Evolutionary conservation across 2,329 filamentous ascomycete species (phyloP).

Genomic region (Colletotrichum horii): DNA sequence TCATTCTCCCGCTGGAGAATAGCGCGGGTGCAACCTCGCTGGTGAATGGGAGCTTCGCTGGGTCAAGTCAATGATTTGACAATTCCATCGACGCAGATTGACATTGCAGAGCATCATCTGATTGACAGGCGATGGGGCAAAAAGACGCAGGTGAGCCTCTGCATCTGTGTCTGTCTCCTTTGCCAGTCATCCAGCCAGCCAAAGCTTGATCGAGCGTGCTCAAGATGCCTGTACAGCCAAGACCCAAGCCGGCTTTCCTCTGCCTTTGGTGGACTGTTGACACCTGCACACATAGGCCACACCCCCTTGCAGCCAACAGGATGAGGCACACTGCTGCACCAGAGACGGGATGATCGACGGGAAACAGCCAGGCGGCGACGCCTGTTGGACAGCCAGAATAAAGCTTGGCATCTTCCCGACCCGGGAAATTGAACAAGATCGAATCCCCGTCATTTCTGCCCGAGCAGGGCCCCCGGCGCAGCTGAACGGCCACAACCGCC

Average conservation of each 20-base stretch:
- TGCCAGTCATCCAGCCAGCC: not conserved
- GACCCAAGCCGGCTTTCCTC: slow-evolving; percentile 2
- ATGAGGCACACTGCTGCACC: slow-evolving; percentile 1
- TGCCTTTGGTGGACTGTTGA: not conserved
- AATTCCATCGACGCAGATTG: not conserved
- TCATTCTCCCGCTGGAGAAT: slow-evolving; percentile 22
- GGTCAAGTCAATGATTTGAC: slow-evolving; percentile 2
- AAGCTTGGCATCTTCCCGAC: slow-evolving; percentile 15
- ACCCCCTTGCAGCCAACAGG: slow-evolving; percentile 19
- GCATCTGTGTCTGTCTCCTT: not conserved
- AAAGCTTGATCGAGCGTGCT: not conserved
- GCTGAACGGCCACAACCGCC: slow-evolving; percentile 2
- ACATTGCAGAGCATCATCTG: not conserved
- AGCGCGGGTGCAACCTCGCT: slow-evolving; percentile 19
- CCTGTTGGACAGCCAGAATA: slow-evolving; percentile 12
- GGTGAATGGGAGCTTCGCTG: slow-evolving; percentile 7
- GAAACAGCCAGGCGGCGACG: slow-evolving; percentile 19
- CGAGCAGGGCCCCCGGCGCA: not conserved
- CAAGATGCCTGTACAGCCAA: not conserved
- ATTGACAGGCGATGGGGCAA: not conserved
- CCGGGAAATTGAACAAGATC: slow-evolving; percentile 15
- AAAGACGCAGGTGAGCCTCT: not conserved
- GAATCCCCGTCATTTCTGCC: slow-evolving; percentile 12
- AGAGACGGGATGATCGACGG: slow-evolving; percentile 22
- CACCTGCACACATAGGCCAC: not conserved